Percentiles rank a stretch among this genome's conserved stretches.
Conservation (phyloP, 345 rosid genomes). For the Melaleuca quinquenervia region DNA sequence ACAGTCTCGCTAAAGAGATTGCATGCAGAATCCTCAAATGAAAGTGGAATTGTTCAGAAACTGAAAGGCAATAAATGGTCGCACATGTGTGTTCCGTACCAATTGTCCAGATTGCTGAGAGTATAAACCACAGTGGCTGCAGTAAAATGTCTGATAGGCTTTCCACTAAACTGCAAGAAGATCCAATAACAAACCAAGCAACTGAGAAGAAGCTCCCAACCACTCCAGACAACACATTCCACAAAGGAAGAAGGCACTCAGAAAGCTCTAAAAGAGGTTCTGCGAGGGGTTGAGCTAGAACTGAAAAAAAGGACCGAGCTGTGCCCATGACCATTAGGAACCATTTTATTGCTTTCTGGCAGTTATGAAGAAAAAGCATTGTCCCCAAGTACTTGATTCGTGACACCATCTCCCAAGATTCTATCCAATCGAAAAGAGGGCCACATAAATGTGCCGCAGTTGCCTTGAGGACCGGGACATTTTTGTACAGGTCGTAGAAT, state of each 20-base stretch:
- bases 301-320: constrained; percentile 46
- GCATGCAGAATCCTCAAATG: neutral
- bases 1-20: neutral
- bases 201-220: constrained; percentile 38
- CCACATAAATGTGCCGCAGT: constrained; percentile 81
- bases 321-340: constrained; percentile 40
- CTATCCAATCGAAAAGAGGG: constrained; percentile 90
- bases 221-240: constrained; percentile 42
- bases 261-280: constrained; percentile 37
- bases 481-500: constrained; percentile 91
- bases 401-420: constrained; percentile 96
- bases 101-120: constrained; percentile 40
- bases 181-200: constrained; percentile 34
- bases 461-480: constrained; percentile 93
- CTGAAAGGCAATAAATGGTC: neutral
- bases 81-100: constrained; percentile 28
- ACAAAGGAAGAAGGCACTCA: constrained; percentile 46
- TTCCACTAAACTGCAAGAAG: constrained; percentile 31
- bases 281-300: constrained; percentile 46
- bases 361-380: constrained; percentile 88
- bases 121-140: constrained; percentile 46
- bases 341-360: constrained; percentile 79
- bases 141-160: constrained; percentile 41
- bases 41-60: neutral
- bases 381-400: constrained; percentile 96